Evolutionary conservation across 2,329 filamentous ascomycete genomes (phyloP).

Genomic region (Xylaria sp.): DNA sequence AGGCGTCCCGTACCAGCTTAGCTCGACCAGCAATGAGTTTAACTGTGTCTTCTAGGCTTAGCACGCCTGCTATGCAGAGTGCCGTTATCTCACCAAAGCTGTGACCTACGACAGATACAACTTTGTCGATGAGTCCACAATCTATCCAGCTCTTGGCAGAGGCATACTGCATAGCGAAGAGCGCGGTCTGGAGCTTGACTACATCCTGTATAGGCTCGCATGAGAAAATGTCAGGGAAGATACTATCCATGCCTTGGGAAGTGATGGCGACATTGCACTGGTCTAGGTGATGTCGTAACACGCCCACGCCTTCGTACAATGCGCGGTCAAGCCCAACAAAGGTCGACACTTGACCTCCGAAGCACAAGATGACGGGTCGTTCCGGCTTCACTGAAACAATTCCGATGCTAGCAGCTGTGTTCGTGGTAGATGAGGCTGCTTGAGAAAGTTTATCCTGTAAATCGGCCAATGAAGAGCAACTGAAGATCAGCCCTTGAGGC

Average conservation of each 20-base stretch:
- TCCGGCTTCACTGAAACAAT: too few relatives aligned
- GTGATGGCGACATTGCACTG: too few relatives aligned
- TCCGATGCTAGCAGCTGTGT: too few relatives aligned
- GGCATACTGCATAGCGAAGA: not conserved
- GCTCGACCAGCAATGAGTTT: not conserved
- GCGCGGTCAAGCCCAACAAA: conserved; percentile 48
- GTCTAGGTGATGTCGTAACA: not conserved
- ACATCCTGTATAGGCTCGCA: not conserved
- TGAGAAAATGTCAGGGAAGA: too few relatives aligned
- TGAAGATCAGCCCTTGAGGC: too few relatives aligned
- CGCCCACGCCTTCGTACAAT: conserved; percentile 45
- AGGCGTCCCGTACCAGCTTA: not conserved
- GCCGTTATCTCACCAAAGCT: not conserved
- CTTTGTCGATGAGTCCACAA: not conserved
- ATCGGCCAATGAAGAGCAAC: too few relatives aligned
- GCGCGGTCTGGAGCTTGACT: not conserved
- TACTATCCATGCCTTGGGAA: too few relatives aligned
- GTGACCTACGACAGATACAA: not conserved
- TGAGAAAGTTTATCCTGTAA: too few relatives aligned
- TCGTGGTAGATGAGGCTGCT: too few relatives aligned
- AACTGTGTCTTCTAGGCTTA: not conserved
- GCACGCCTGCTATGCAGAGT: not conserved
- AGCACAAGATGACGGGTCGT: conserved; percentile 49
- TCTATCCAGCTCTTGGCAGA: not conserved
- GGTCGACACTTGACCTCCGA: conserved; percentile 50